These are phyloP conservation scores for Calycina herbarum DNA, from an alignment of 2,329 filamentous ascomycete species.

Conservation along the genomic window DNA sequence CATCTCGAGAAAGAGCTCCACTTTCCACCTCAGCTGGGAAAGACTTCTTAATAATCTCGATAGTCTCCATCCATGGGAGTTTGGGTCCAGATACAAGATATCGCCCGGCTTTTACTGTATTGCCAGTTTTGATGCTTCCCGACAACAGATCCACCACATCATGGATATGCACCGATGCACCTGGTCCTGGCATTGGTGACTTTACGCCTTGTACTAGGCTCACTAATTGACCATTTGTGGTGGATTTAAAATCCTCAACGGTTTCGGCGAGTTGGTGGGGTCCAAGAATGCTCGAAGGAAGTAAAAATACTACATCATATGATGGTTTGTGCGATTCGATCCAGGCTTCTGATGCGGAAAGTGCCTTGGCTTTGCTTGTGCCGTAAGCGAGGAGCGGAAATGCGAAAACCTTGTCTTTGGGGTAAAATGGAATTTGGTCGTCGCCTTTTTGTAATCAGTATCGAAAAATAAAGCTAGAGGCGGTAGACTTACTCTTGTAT, in stretches of 20 bases:
- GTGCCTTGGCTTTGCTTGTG: background rate
- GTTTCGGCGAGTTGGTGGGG: too few relatives aligned
- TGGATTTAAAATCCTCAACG: too few relatives aligned
- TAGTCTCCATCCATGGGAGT: background rate
- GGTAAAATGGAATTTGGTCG: slow-evolving; percentile 17
- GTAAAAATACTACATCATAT: background rate
- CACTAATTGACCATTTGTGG: too few relatives aligned
- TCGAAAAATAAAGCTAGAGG: too few relatives aligned
- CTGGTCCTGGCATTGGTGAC: too few relatives aligned
- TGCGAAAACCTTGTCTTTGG: background rate
- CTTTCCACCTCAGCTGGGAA: slow-evolving; percentile 24
- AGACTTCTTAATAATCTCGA: slow-evolving; percentile 19
- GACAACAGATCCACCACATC: background rate
- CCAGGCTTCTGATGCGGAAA: background rate
- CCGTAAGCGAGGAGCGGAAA: background rate
- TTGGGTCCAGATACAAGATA: background rate
- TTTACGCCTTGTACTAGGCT: too few relatives aligned
- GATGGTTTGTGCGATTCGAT: background rate
- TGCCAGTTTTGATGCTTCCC: background rate
- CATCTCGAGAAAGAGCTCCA: slow-evolving; percentile 12
- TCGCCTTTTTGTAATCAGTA: slow-evolving; percentile 1
- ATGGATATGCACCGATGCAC: too few relatives aligned
- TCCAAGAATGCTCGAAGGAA: background rate
- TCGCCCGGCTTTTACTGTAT: background rate
- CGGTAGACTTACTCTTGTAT: background rate